Percentiles rank a stretch among this genome's conserved stretches.
Evolutionary conservation across 2,329 filamentous ascomycete genomes (phyloP).

Genomic region (Scorias spongiosa): DNA sequence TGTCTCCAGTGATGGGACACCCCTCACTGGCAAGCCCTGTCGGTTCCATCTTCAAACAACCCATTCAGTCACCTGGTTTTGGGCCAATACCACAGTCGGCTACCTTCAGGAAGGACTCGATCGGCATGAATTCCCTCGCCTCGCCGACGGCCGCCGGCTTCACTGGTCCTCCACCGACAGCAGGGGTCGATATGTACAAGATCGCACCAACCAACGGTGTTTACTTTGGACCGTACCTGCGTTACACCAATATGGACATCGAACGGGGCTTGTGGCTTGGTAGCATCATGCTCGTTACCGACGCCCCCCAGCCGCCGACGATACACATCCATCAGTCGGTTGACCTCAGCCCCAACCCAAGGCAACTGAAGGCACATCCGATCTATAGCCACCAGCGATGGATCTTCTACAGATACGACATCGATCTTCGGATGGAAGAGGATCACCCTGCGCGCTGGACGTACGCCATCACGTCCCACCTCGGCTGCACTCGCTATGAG

Average conservation of each 20-base stretch:
- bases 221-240: slow-evolving; percentile 90
- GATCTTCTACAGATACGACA: slow-evolving; percentile 90
- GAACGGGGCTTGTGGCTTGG: slow-evolving; percentile 84
- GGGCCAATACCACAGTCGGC: slow-evolving; percentile 56
- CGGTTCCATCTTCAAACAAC: slow-evolving; percentile 42
- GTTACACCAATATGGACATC: slow-evolving; percentile 95
- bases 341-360: slow-evolving; percentile 78
- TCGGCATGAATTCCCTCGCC: slow-evolving; percentile 60
- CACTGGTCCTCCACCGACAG: slow-evolving; percentile 70
- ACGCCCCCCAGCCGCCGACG: slow-evolving; percentile 80
- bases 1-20: slow-evolving; percentile 57
- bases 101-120: slow-evolving; percentile 71
- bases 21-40: slow-evolving; percentile 30
- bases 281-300: slow-evolving; percentile 84
- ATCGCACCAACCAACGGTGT: slow-evolving; percentile 88
- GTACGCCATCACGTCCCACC: slow-evolving; percentile 90
- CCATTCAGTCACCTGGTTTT: slow-evolving; percentile 66
- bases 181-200: slow-evolving; percentile 88
- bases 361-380: slow-evolving; percentile 65
- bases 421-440: slow-evolving; percentile 83
- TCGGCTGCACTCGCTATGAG: slow-evolving; percentile 96
- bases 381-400: slow-evolving; percentile 86
- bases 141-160: slow-evolving; percentile 71
- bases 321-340: slow-evolving; percentile 86
- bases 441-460: slow-evolving; percentile 71